Evolutionary conservation across 2,329 filamentous ascomycete genomes (phyloP), one percentile per base, ranked within the genome.

Genomic region (Colletotrichum agaves): DNA sequence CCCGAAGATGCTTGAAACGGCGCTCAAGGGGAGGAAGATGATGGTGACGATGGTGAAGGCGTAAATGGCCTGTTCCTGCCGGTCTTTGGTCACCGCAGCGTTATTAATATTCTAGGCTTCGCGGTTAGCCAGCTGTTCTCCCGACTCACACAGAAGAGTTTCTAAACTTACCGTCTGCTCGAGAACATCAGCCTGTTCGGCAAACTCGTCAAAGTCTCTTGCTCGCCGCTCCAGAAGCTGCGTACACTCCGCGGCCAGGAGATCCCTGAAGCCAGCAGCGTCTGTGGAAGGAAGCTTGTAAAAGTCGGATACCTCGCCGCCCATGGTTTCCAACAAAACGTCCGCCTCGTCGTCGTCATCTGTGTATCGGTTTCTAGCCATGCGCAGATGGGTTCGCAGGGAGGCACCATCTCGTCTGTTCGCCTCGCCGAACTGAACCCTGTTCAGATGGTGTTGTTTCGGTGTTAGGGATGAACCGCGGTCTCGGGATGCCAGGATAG

Each of bases 1-100:
- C 61, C 84, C 84, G 70, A 87, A 83, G 63, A 85, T 80, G 71
- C 80, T 82, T 11, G 82, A 80, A 3, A 85, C 77, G 31, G 82
- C 76, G 56, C 79, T 79, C 6, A 85, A 76, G 0, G 84, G 83
- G 12, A 85, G 72, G 69, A 85, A 85, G 49, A 85, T 72, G 64
- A 83, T 79, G 5, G 84, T 85, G 10, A 84, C 81, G 55, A 85
- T 78, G 4, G 84, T 85, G 64, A 85, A 85, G 44, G 80, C 81
- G 67, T 83, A 83, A 56, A 85, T 81, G 52, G 83, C 82, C 41
- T 79, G 79, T 61, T 84, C 82, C 61, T 85, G 81, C 15, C 80
- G 75, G 71, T 83, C 81, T 55, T 82, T 81, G 19, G 78, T 80
- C 44, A 75, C 77, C 61, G 79, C 75, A 59, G 82, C 75, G 57